phyloP scores from a whole-genome alignment of 345 rosid species.

The Draba incana region DNA sequence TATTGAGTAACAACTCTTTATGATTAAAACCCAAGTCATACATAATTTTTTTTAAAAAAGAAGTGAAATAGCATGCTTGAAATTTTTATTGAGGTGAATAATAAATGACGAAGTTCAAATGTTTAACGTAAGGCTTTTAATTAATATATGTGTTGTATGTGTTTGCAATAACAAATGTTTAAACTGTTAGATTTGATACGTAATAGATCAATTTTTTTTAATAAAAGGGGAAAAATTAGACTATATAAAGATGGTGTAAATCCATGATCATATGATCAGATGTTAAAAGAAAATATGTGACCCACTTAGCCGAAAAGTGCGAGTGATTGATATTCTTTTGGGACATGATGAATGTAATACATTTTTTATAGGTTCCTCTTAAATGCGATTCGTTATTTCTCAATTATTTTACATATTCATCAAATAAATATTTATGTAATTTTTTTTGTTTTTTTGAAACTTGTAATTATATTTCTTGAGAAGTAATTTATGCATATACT shows the following conservation, averaged over 20 bases:
- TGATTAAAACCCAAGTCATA: too few species aligned
- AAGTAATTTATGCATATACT: constrained; percentile 1
- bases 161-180: not conserved
- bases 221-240: not conserved
- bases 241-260: not conserved
- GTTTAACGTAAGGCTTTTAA: too few species aligned
- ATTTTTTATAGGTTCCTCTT: not conserved
- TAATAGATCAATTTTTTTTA: not conserved
- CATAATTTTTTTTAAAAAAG: too few species aligned
- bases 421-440: not conserved
- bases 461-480: not conserved
- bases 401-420: not conserved
- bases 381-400: not conserved
- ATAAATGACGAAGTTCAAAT: too few species aligned
- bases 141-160: too few species aligned
- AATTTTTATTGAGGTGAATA: too few species aligned
- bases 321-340: constrained; percentile 27
- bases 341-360: not conserved
- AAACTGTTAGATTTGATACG: not conserved
- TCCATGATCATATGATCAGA: not conserved
- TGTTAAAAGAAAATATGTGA: not conserved
- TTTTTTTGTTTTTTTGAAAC: too few species aligned
- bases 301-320: not conserved
- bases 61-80: too few species aligned
- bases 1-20: too few species aligned